Evolutionary conservation across 2,329 filamentous ascomycete species (phyloP).

Genomic region (Lecanicillium sp.): DNA sequence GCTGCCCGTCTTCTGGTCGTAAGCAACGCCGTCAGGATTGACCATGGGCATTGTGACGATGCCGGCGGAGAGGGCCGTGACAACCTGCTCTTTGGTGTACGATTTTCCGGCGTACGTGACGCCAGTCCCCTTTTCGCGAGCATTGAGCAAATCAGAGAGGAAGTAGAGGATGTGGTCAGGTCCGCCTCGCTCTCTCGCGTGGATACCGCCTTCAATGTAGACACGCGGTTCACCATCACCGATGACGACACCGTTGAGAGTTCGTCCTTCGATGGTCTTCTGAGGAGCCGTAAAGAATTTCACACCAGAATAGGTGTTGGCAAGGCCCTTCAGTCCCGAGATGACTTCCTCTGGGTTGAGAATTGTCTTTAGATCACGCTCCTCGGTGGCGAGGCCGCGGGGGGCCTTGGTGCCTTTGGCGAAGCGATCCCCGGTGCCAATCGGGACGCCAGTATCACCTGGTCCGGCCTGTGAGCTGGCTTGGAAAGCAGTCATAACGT

Average conservation of each 20-base stretch:
- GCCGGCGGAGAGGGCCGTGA: slow-evolving; percentile 41
- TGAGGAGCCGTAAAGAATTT: slow-evolving; percentile 33
- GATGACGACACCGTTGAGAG: slow-evolving; percentile 32
- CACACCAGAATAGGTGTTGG: slow-evolving; percentile 28
- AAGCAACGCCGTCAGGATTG: slow-evolving; percentile 46
- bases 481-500: background rate
- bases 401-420: slow-evolving; percentile 27
- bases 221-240: slow-evolving; percentile 38
- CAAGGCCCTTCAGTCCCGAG: slow-evolving; percentile 35
- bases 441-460: slow-evolving; percentile 21
- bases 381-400: slow-evolving; percentile 23
- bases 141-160: slow-evolving; percentile 47
- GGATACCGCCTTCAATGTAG: slow-evolving; percentile 45
- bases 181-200: slow-evolving; percentile 50
- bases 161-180: slow-evolving; percentile 51
- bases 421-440: slow-evolving; percentile 36
- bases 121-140: slow-evolving; percentile 39
- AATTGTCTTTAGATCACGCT: slow-evolving; percentile 31
- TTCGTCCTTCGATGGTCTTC: slow-evolving; percentile 34
- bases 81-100: slow-evolving; percentile 45
- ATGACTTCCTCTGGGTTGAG: slow-evolving; percentile 37
- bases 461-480: slow-evolving; percentile 9
- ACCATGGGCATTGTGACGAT: slow-evolving; percentile 45
- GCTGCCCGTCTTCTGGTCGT: slow-evolving; percentile 39
- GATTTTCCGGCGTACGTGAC: slow-evolving; percentile 42